Percentiles rank a stretch among this genome's conserved stretches.
These are phyloP conservation scores for Bacidia gigantensis DNA, from an alignment of 495 filamentous ascomycete species.

Conservation along the genomic window DNA sequence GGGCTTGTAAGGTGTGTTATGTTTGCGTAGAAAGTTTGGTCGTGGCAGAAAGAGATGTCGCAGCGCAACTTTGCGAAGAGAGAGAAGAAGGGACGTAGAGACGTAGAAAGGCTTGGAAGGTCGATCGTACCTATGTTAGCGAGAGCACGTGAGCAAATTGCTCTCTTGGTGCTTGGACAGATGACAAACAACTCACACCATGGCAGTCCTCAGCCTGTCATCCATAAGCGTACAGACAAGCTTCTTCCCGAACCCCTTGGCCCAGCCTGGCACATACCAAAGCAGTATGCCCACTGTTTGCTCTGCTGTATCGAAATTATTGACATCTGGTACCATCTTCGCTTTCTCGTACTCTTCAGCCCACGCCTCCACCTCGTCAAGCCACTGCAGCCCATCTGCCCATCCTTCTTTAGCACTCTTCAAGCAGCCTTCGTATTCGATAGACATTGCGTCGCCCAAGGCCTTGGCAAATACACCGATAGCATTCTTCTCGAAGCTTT, in stretches of 20 bases:
- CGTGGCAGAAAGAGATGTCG: slow-evolving; percentile 45
- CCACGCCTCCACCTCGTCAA: slow-evolving; percentile 49
- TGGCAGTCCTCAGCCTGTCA: slow-evolving; percentile 45
- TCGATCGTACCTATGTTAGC: slow-evolving; percentile 29
- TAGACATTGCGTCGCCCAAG: slow-evolving; percentile 46
- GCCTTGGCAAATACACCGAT: slow-evolving; percentile 53
- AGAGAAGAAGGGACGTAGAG: slow-evolving; percentile 31
- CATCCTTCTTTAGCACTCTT: slow-evolving; percentile 27
- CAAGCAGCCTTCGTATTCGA: slow-evolving; percentile 35
- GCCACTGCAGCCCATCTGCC: slow-evolving; percentile 48
- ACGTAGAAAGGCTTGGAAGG: slow-evolving; percentile 25
- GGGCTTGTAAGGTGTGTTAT: slow-evolving; percentile 27
- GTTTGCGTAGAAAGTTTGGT: slow-evolving; percentile 29
- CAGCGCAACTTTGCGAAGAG: slow-evolving; percentile 36
- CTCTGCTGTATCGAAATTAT: slow-evolving; percentile 40
- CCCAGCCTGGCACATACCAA: slow-evolving; percentile 37
- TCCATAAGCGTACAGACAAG: slow-evolving; percentile 49
- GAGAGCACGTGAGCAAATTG: too few species aligned
- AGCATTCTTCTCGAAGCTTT: slow-evolving; percentile 50
- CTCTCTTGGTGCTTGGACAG: background rate
- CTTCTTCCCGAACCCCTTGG: slow-evolving; percentile 35
- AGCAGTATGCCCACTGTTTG: slow-evolving; percentile 45
- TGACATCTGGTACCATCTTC: slow-evolving; percentile 42
- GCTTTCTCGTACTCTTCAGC: slow-evolving; percentile 40
- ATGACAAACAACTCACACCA: slow-evolving; percentile 36